Conservation (phyloP, 768 basidiomycete species). For the Tulasnella sp. region DNA sequence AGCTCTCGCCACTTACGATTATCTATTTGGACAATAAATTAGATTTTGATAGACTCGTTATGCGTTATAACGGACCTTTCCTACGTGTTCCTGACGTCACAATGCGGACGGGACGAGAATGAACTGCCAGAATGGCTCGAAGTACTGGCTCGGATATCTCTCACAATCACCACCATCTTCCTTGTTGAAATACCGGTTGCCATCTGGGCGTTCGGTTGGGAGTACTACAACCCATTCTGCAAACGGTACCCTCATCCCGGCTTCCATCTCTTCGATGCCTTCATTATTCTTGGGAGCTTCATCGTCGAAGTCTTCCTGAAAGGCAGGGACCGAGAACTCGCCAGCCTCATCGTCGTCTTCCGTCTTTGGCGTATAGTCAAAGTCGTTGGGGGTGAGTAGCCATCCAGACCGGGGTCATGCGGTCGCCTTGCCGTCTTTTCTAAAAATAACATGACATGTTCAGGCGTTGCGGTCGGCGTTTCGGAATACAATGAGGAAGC, state of each 20-base stretch:
- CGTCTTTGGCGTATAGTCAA: constrained; percentile 81
- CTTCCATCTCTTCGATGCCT: constrained; percentile 71
- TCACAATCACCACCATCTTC: constrained; percentile 67
- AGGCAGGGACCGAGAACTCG: constrained; percentile 67
- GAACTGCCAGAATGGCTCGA: constrained; percentile 54
- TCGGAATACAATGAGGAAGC: constrained; percentile 61
- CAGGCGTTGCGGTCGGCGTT: constrained; percentile 71
- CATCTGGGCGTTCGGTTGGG: constrained; percentile 60
- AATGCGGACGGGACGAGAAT: constrained; percentile 1
- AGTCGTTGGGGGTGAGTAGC: constrained; percentile 53
- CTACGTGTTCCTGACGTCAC: constrained; percentile 53
- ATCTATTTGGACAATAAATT: background rate
- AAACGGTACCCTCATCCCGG: constrained; percentile 46
- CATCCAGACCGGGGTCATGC: no score
- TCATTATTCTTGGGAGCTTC: constrained; percentile 69
- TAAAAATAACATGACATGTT: constrained; percentile 33
- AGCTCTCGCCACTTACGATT: background rate
- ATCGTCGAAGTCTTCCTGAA: constrained; percentile 63
- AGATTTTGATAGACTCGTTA: constrained; percentile 55
- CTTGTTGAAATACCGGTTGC: constrained; percentile 70
- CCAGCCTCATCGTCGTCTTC: constrained; percentile 62
- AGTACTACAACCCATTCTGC: constrained; percentile 61
- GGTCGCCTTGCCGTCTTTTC: constrained; percentile 32
- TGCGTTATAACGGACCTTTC: constrained; percentile 71
- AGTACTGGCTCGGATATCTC: constrained; percentile 56